A percentile compares a stretch with the other conserved stretches of the same genome.
These are phyloP conservation scores for Phytophthora rubi DNA, from an alignment of 352 stramenopile genomes.

Conservation along the genomic window DNA sequence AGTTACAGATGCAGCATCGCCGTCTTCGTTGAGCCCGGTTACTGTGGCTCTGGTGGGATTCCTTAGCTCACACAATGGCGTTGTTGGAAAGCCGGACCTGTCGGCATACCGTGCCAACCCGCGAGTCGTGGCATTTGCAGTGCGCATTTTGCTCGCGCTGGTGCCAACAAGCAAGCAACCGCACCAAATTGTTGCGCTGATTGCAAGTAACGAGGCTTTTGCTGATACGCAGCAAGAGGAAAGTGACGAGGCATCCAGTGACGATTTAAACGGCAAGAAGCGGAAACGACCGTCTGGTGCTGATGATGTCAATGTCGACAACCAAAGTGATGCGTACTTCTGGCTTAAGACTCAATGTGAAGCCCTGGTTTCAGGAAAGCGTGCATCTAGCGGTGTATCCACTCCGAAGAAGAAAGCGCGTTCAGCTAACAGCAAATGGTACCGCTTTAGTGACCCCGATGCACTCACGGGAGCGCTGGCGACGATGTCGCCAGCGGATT, in stretches of 20 bases:
- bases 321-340: conserved; percentile 41
- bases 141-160: conserved; percentile 51
- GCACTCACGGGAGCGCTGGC: conserved; percentile 37
- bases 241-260: conserved; percentile 7
- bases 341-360: conserved; percentile 47
- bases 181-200: conserved; percentile 48
- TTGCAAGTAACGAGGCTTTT: conserved; percentile 38
- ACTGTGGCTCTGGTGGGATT: conserved; percentile 62
- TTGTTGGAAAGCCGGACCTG: conserved; percentile 12
- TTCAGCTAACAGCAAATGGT: conserved; percentile 28
- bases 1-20: conserved; percentile 10
- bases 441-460: conserved; percentile 27
- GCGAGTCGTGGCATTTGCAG: conserved; percentile 43
- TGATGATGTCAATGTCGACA: neutral
- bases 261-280: conserved; percentile 29
- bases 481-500: conserved; percentile 28
- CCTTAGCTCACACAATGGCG: conserved; percentile 29
- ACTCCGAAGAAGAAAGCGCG: conserved; percentile 30
- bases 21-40: conserved; percentile 47
- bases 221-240: conserved; percentile 15
- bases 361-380: conserved; percentile 22
- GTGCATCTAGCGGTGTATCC: neutral
- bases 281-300: conserved; percentile 24
- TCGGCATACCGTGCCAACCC: conserved; percentile 34
- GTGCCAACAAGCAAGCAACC: conserved; percentile 41